phyloP scores from a whole-genome alignment of 352 stramenopile species.

The Phytophthora macrochlamydospora region DNA sequence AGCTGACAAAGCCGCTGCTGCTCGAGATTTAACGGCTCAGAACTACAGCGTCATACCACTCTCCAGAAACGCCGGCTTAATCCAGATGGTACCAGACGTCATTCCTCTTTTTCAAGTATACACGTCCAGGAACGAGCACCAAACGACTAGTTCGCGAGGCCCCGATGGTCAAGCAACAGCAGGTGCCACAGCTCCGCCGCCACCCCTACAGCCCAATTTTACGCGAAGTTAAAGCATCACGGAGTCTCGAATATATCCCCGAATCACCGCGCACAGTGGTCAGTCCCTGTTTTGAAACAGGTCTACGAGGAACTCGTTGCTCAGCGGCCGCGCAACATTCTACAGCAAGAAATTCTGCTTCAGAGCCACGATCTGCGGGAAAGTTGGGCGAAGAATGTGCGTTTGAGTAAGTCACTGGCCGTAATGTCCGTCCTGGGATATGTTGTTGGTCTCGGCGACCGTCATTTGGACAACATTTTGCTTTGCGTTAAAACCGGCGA shows the following conservation, averaged over 20 bases:
- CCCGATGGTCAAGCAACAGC: slow-evolving; percentile 26
- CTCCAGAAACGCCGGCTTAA: slow-evolving; percentile 79
- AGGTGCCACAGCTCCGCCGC: slow-evolving; percentile 43
- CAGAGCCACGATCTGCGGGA: slow-evolving; percentile 66
- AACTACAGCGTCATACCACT: slow-evolving; percentile 85
- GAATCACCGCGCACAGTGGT: slow-evolving; percentile 71
- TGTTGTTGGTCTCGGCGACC: slow-evolving; percentile 89
- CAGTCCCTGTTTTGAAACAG: slow-evolving; percentile 57
- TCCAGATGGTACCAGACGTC: slow-evolving; percentile 87
- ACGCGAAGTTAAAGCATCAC: slow-evolving; percentile 81
- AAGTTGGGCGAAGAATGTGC: slow-evolving; percentile 56
- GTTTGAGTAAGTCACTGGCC: slow-evolving; percentile 77
- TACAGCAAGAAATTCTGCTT: slow-evolving; percentile 67
- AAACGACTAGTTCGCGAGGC: slow-evolving; percentile 21
- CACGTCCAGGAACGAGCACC: slow-evolving; percentile 48
- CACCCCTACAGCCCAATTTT: slow-evolving; percentile 73
- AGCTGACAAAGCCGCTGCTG: slow-evolving; percentile 44
- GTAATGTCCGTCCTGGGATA: slow-evolving; percentile 91
- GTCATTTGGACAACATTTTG: slow-evolving; percentile 93
- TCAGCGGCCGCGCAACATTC: slow-evolving; percentile 64
- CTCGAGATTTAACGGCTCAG: slow-evolving; percentile 53
- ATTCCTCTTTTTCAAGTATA: slow-evolving; percentile 81
- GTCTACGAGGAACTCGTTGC: slow-evolving; percentile 73
- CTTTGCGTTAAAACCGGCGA: slow-evolving; percentile 79
- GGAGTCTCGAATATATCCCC: slow-evolving; percentile 73